These are phyloP conservation scores for Angomonas ambiguus DNA, from an alignment of 208 protist genomes.

Conservation along the genomic window DNA sequence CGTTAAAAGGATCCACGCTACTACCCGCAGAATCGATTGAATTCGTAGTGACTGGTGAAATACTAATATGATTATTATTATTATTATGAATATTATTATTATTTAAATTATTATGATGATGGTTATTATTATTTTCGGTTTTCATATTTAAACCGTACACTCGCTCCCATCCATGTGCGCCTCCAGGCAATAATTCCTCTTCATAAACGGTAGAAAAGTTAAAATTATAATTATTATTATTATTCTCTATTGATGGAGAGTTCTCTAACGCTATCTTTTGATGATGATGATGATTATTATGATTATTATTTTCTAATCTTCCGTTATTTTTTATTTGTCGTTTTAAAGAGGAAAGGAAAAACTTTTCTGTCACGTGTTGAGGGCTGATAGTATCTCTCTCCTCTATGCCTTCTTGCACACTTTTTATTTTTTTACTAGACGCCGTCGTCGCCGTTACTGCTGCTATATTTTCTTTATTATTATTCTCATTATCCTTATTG, in stretches of 20 bases:
- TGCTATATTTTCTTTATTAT: too few relatives aligned
- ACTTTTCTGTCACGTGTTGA: neutral
- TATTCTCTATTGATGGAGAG: too few relatives aligned
- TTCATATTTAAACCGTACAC: neutral
- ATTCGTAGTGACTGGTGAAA: neutral
- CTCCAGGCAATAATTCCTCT: neutral
- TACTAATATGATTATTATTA: neutral
- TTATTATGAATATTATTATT: neutral
- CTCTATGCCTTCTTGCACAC: neutral
- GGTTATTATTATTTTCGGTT: neutral
- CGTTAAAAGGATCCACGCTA: neutral
- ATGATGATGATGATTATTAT: too few relatives aligned
- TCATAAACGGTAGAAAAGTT: neutral
- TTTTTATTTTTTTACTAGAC: too few relatives aligned
- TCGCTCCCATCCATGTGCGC: neutral
- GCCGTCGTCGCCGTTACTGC: too few relatives aligned
- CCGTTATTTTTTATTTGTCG: neutral
- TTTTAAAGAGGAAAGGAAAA: neutral
- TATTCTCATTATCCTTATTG: too few relatives aligned
- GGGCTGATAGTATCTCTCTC: neutral
- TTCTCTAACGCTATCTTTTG: too few relatives aligned
- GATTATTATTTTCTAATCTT: neutral
- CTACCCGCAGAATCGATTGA: neutral
- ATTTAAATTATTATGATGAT: neutral
- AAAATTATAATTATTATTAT: conserved; percentile 4